Evolutionary conservation across 2,329 filamentous ascomycete genomes (phyloP).

Genomic region (Fusarium kyushuense): DNA sequence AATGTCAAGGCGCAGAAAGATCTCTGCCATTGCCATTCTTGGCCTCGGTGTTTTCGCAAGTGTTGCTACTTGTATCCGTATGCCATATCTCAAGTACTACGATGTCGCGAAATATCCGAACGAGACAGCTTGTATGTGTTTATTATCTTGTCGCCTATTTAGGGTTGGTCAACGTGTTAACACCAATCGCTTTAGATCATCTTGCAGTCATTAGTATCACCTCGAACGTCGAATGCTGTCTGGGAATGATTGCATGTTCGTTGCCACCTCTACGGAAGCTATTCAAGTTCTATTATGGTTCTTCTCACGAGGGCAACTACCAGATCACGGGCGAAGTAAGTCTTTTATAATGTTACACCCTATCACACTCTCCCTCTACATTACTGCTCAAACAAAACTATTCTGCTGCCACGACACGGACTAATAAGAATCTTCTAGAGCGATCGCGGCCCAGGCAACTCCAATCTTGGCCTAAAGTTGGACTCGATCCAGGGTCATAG

Average conservation of each 20-base stretch:
- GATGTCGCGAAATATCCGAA: slow-evolving; percentile 6
- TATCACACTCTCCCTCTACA: too few species aligned
- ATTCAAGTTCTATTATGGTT: slow-evolving; percentile 20
- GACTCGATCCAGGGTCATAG: slow-evolving; percentile 4
- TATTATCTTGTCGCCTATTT: fast-evolving
- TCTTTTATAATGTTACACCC: fast-evolving
- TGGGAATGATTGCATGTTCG: slow-evolving; percentile 22
- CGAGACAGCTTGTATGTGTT: slow-evolving; percentile 3
- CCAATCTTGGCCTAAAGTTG: slow-evolving; percentile 3
- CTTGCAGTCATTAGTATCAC: slow-evolving; percentile 23
- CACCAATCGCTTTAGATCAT: neutral
- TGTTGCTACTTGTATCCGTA: slow-evolving; percentile 14
- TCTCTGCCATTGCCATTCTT: slow-evolving; percentile 14
- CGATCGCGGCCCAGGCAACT: neutral
- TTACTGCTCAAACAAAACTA: fast-evolving
- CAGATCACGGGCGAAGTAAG: slow-evolving; percentile 5
- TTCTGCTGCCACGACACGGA: fast-evolving
- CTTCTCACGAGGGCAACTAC: slow-evolving; percentile 1
- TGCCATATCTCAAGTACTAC: slow-evolving; percentile 25
- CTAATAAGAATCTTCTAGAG: neutral
- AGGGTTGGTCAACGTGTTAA: fast-evolving
- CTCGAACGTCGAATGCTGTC: slow-evolving; percentile 15
- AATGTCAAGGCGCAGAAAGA: slow-evolving; percentile 16
- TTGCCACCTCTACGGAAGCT: slow-evolving; percentile 5
- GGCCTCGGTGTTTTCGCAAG: slow-evolving; percentile 11